Conservation (phyloP, 2,329 filamentous ascomycete genomes). For the Aspergillus pseudonomiae region DNA sequence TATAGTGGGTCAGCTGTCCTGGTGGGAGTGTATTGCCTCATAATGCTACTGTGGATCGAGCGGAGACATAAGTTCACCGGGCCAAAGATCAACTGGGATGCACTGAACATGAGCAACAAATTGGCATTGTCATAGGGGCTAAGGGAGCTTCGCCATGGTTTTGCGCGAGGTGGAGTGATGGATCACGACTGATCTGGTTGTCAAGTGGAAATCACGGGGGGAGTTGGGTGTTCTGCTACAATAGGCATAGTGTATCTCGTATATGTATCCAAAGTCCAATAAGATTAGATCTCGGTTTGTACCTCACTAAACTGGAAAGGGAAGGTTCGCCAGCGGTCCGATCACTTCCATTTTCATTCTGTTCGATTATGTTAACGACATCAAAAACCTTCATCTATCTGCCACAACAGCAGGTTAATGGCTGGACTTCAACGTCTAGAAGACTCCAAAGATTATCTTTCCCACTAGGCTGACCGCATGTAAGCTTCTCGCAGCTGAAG, state of each 20-base stretch:
- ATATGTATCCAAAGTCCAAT: background rate
- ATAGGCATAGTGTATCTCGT: background rate
- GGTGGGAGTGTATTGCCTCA: conserved; percentile 26
- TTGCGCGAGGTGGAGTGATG: background rate
- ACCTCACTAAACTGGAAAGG: background rate
- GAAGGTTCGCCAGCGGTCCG: background rate
- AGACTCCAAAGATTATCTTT: background rate
- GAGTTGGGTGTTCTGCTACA: background rate
- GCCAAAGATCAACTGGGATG: conserved; percentile 14
- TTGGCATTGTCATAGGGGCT: background rate
- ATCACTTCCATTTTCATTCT: too few relatives aligned
- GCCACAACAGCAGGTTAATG: background rate
- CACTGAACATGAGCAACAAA: conserved; percentile 6
- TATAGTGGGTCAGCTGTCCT: conserved; percentile 42
- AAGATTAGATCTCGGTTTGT: background rate
- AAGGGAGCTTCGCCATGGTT: background rate
- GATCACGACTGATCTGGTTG: background rate
- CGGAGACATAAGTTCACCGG: conserved; percentile 17
- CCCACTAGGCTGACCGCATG: too few relatives aligned
- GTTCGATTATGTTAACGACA: too few relatives aligned
- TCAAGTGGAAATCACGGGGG: background rate
- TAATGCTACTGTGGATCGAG: conserved; percentile 12
- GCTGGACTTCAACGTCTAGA: background rate
- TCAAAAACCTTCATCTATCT: background rate
- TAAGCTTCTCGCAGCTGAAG: background rate